phyloP scores from a whole-genome alignment of 305 asterid species.

The Solanum hybrid region DNA sequence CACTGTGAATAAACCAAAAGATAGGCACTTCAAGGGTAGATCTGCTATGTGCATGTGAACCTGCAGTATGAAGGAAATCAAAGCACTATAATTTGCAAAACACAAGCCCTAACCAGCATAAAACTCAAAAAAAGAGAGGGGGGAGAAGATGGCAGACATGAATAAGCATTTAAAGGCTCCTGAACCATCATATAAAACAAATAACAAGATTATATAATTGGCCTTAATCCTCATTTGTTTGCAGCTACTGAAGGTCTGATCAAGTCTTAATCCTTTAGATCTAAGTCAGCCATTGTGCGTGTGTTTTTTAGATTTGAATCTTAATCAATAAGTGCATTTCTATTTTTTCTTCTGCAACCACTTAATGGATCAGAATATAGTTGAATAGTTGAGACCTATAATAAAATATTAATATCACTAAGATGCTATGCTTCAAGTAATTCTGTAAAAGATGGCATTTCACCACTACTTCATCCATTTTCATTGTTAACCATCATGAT shows the following conservation, averaged over 20 bases:
- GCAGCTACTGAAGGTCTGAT: not conserved
- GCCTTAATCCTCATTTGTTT: not conserved
- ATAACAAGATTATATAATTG: not conserved
- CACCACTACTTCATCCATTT: not conserved
- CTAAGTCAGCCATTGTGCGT: not conserved
- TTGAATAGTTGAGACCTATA: not conserved
- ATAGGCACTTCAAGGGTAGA: conserved; percentile 89
- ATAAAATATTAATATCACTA: not conserved
- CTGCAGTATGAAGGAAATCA: conserved; percentile 32
- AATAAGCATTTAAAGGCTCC: not conserved
- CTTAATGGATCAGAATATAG: not conserved
- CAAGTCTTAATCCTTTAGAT: not conserved
- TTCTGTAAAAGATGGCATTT: not conserved
- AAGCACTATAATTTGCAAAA: not conserved
- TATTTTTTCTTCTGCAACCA: not conserved
- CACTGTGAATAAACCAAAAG: conserved; percentile 90
- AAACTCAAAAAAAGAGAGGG: not conserved
- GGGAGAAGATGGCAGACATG: not conserved
- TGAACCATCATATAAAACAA: not conserved
- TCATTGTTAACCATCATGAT: not conserved
- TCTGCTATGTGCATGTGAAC: conserved; percentile 89
- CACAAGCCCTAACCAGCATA: not conserved
- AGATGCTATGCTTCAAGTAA: not conserved
- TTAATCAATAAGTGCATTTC: not conserved
- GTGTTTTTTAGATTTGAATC: not conserved